Evolutionary conservation across 176 grass and related monocot genomes (phyloP).

Genomic region (Musa beccarii): DNA sequence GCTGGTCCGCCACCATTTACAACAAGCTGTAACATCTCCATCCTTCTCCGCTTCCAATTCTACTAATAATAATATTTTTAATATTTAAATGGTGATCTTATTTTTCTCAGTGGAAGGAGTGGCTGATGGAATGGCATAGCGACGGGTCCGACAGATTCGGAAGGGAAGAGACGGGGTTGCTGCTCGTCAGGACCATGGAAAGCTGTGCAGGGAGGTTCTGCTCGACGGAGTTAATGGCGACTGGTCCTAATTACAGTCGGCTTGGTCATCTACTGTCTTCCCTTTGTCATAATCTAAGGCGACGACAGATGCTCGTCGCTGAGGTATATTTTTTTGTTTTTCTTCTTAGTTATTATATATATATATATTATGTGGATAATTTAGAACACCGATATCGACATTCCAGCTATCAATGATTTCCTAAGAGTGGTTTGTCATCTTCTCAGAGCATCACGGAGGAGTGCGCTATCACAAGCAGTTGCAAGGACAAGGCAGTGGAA

Average conservation of each 20-base stretch:
- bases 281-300: conserved; percentile 27
- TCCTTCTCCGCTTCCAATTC: not conserved
- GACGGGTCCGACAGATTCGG: not conserved
- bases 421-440: not conserved
- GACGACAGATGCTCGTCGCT: conserved; percentile 1
- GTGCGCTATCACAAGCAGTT: no score
- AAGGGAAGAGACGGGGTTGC: conserved; percentile 32
- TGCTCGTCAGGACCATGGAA: conserved; percentile 52
- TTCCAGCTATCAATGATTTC: no score
- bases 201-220: conserved; percentile 49
- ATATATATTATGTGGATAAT: no score
- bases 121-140: conserved; percentile 38
- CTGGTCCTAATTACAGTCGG: not conserved
- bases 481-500: conserved; percentile 19
- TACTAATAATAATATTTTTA: not conserved
- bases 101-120: conserved; percentile 48
- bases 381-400: no score
- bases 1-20: conserved; percentile 21
- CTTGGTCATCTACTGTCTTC: conserved; percentile 37
- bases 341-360: not conserved
- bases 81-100: no score
- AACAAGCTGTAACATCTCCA: conserved; percentile 35
- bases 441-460: no score
- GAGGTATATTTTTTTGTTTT: not conserved
- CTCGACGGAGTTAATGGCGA: conserved; percentile 8